Percentiles rank a stretch among this genome's conserved stretches.
Conservation (phyloP, 129 eudicot species). For the Artemisia annua region DNA sequence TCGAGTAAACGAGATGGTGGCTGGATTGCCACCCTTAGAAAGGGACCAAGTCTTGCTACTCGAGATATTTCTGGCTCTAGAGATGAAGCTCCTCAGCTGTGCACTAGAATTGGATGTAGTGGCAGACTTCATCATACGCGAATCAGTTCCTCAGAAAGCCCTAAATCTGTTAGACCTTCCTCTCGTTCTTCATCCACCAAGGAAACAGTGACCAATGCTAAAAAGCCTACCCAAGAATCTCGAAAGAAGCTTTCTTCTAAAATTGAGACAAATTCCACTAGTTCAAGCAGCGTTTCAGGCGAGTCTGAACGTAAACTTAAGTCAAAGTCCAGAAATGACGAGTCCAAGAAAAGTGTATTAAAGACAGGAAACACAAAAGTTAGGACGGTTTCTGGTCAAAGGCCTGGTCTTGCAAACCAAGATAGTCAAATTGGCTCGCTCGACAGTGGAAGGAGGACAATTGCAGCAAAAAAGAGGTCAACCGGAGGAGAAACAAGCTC, state of each 20-base stretch:
- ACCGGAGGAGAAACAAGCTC: conserved; percentile 65
- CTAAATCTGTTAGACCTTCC: conserved; percentile 27
- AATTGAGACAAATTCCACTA: no score
- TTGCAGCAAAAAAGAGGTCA: conserved; percentile 41
- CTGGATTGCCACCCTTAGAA: conserved; percentile 44
- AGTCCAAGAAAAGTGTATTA: conserved; percentile 33
- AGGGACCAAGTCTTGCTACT: conserved; percentile 37
- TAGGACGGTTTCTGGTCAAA: conserved; percentile 36
- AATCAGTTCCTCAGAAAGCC: conserved; percentile 24
- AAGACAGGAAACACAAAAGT: conserved; percentile 21
- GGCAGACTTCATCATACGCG: conserved; percentile 59
- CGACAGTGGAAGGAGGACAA: conserved; percentile 36
- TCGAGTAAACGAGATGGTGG: conserved; percentile 50
- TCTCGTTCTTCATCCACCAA: conserved; percentile 36
- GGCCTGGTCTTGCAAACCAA: conserved; percentile 34
- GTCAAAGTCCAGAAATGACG: conserved; percentile 24
- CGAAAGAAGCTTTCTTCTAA: no score
- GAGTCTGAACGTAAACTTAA: neutral
- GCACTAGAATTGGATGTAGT: conserved; percentile 83
- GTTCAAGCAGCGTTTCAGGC: no score
- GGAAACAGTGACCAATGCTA: no score
- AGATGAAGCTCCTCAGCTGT: conserved; percentile 58
- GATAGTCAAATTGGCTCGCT: conserved; percentile 34
- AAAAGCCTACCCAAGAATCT: no score
- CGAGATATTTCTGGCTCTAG: conserved; percentile 38